phyloP scores from a whole-genome alignment of 1,284 basidiomycete species.

The Anthracocystis panici-leucophaei region DNA sequence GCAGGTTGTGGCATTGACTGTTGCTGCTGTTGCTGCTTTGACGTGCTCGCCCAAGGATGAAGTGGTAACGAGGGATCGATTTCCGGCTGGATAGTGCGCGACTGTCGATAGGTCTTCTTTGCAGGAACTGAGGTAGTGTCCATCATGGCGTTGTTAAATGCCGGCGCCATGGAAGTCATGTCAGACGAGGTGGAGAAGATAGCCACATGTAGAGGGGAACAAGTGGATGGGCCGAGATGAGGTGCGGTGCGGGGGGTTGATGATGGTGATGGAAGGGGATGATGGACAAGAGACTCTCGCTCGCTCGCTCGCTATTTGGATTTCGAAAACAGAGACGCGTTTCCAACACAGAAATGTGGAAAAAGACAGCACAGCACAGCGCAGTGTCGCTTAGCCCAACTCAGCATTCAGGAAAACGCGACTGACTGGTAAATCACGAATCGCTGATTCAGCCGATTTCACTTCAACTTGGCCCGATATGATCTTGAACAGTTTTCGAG shows the following conservation, averaged over 20 bases:
- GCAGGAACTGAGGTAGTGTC: background rate
- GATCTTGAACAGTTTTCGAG: background rate
- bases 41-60: slow-evolving; percentile 32
- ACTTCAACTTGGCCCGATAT: background rate
- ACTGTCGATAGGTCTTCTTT: slow-evolving; percentile 13
- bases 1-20: background rate
- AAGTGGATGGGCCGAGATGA: background rate
- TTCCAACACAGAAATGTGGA: slow-evolving; percentile 6
- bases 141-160: slow-evolving; percentile 12
- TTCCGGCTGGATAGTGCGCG: slow-evolving; percentile 16
- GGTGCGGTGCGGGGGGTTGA: background rate
- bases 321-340: slow-evolving; percentile 15
- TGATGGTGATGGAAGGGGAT: slow-evolving; percentile 2
- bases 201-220: background rate
- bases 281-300: background rate
- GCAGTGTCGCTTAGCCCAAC: background rate
- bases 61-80: slow-evolving; percentile 28
- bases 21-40: background rate
- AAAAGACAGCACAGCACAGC: slow-evolving; percentile 4
- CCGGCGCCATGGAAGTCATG: slow-evolving; percentile 9
- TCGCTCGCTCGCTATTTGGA: background rate
- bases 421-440: slow-evolving; percentile 10
- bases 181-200: background rate
- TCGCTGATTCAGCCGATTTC: slow-evolving; percentile 2
- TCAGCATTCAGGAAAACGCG: slow-evolving; percentile 4